These are phyloP conservation scores for Paxillus involutus DNA, from an alignment of 768 basidiomycete species.

Conservation along the genomic window DNA sequence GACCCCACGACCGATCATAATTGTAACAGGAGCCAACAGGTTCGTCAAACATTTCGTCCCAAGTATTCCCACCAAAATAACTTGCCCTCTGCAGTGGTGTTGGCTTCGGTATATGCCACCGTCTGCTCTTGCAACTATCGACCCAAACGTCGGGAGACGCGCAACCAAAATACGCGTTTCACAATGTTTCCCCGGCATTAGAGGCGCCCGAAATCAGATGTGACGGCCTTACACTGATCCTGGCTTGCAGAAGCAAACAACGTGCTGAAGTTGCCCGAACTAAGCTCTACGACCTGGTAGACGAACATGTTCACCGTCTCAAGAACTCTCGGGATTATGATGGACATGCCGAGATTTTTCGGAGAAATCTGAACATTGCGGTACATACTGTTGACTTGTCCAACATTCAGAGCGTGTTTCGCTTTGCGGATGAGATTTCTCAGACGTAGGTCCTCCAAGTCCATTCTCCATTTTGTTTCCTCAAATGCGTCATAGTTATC, in stretches of 20 bases:
- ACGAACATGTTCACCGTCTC: slow-evolving; percentile 48
- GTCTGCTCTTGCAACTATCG: slow-evolving; percentile 71
- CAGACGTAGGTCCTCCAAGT: slow-evolving; percentile 44
- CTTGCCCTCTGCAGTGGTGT: slow-evolving; percentile 63
- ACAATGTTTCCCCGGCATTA: slow-evolving; percentile 7
- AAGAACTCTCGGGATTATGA: slow-evolving; percentile 39
- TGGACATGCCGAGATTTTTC: slow-evolving; percentile 57
- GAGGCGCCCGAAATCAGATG: slow-evolving; percentile 30
- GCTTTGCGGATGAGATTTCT: slow-evolving; percentile 55
- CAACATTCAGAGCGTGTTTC: slow-evolving; percentile 55
- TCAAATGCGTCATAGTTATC: slow-evolving; percentile 48
- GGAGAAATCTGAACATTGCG: slow-evolving; percentile 57
- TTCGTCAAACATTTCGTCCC: slow-evolving; percentile 22
- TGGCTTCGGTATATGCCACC: slow-evolving; percentile 81
- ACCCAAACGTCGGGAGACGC: slow-evolving; percentile 50
- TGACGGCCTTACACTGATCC: slow-evolving; percentile 66
- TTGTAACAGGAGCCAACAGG: slow-evolving; percentile 76
- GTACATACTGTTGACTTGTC: slow-evolving; percentile 67
- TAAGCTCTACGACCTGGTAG: slow-evolving; percentile 53
- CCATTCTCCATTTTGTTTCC: not conserved
- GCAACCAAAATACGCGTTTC: slow-evolving; percentile 35
- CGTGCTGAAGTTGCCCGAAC: slow-evolving; percentile 62
- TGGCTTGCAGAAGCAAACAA: slow-evolving; percentile 73
- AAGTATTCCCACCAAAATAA: not conserved
- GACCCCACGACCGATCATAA: slow-evolving; percentile 43